These are phyloP conservation scores for Ceratocystis destructans DNA, from an alignment of 2,329 filamentous ascomycete species.

Conservation along the genomic window DNA sequence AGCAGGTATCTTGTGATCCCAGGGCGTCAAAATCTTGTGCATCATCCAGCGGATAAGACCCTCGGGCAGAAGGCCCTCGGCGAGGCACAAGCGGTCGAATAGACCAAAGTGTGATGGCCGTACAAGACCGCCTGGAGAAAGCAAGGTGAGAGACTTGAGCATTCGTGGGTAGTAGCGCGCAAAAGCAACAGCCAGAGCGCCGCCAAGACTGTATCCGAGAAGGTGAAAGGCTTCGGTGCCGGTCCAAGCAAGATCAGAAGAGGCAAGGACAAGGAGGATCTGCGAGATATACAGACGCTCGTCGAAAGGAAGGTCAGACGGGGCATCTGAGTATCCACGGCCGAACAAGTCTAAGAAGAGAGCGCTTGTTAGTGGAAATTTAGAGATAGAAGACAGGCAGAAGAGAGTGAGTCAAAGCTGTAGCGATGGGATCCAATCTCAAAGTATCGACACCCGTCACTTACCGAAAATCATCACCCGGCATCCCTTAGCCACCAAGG, in stretches of 20 bases:
- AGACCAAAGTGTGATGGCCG: constrained; percentile 47
- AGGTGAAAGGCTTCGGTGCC: constrained; percentile 48
- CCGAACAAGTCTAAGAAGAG: constrained; percentile 50
- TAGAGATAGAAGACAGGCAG: neutral
- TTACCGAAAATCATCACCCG: constrained; percentile 66
- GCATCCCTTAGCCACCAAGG: constrained; percentile 51
- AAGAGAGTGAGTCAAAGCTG: neutral
- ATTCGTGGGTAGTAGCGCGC: constrained; percentile 53
- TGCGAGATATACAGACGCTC: constrained; percentile 50
- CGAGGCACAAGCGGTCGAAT: constrained; percentile 50
- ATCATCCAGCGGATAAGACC: constrained; percentile 42
- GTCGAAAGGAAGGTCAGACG: constrained; percentile 46
- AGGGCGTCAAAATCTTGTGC: constrained; percentile 34
- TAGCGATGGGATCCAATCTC: neutral
- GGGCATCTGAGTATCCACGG: constrained; percentile 62
- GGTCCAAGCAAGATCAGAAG: constrained; percentile 45
- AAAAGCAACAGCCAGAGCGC: constrained; percentile 58
- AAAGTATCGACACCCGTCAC: constrained; percentile 24
- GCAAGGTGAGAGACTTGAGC: constrained; percentile 48
- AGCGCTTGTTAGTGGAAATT: neutral
- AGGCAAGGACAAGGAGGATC: constrained; percentile 51
- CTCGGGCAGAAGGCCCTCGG: constrained; percentile 45
- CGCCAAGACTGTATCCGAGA: constrained; percentile 69
- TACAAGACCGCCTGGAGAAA: constrained; percentile 57
- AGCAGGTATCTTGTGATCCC: constrained; percentile 29